These are phyloP conservation scores for Phyllosticta citribraziliensis DNA, from an alignment of 2,329 filamentous ascomycete genomes.

Conservation along the genomic window DNA sequence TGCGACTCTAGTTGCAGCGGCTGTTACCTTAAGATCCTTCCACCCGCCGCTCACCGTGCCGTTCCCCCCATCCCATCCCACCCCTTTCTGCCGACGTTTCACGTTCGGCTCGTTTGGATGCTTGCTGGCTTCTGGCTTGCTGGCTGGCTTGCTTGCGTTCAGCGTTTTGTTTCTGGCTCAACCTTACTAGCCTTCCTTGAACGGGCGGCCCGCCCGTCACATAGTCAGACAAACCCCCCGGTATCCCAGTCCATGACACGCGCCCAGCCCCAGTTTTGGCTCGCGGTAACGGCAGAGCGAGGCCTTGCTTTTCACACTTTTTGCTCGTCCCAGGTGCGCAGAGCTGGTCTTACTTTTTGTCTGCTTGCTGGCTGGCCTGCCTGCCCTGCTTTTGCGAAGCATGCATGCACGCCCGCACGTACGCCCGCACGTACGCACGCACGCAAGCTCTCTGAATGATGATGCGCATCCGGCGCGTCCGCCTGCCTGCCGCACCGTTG, in stretches of 20 bases:
- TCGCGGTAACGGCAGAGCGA: no score
- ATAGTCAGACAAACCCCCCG: not conserved
- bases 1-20: not conserved
- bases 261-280: not conserved
- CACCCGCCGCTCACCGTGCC: not conserved
- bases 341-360: no score
- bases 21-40: not conserved
- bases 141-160: not conserved
- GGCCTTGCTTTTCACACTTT: no score
- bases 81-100: not conserved
- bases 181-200: not conserved
- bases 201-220: not conserved
- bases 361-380: no score
- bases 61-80: no score
- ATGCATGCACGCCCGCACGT: no score
- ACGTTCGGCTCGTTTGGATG: not conserved
- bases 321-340: no score
- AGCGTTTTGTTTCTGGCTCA: not conserved
- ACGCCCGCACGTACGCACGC: no score
- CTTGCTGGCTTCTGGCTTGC: not conserved
- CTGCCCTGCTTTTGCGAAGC: no score
- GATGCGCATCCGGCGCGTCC: no score
- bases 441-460: no score
- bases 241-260: not conserved
- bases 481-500: no score